Percentiles rank a stretch among this genome's conserved stretches.
phyloP scores from a whole-genome alignment of 257 asterid species.

The Plantago major region DNA sequence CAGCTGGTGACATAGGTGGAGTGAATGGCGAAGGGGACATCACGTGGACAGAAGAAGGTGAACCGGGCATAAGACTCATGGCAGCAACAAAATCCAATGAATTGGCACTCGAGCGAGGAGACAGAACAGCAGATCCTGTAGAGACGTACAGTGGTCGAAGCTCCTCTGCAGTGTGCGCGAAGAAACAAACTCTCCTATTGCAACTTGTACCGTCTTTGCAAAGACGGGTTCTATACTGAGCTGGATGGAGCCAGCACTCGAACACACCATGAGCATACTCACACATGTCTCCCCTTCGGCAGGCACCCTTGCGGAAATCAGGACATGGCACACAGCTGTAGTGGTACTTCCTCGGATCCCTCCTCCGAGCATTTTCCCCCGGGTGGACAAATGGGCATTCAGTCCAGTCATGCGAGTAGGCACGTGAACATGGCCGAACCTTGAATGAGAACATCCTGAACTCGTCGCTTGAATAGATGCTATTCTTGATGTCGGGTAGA shows the following conservation, averaged over 20 bases:
- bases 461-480: constrained; percentile 78
- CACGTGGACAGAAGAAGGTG: constrained; percentile 55
- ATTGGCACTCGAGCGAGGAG: constrained; percentile 55
- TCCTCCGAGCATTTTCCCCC: constrained; percentile 81
- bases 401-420: constrained; percentile 94
- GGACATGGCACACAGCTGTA: constrained; percentile 89
- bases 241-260: constrained; percentile 93
- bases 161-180: constrained; percentile 74
- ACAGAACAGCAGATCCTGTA: constrained; percentile 74
- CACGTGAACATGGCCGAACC: constrained; percentile 82
- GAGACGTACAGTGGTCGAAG: constrained; percentile 75
- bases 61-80: constrained; percentile 56
- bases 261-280: constrained; percentile 90
- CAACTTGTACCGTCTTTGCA: constrained; percentile 81
- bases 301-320: constrained; percentile 76
- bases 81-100: constrained; percentile 59
- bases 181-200: constrained; percentile 77
- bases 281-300: constrained; percentile 80
- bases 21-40: constrained; percentile 57
- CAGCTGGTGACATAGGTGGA: constrained; percentile 72
- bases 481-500: constrained; percentile 77
- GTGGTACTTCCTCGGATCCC: constrained; percentile 77
- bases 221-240: constrained; percentile 71
- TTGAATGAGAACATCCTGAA: constrained; percentile 81
- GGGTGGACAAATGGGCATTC: constrained; percentile 97